phyloP scores from a whole-genome alignment of 768 basidiomycete species.

The Pulveroboletus sp. region DNA sequence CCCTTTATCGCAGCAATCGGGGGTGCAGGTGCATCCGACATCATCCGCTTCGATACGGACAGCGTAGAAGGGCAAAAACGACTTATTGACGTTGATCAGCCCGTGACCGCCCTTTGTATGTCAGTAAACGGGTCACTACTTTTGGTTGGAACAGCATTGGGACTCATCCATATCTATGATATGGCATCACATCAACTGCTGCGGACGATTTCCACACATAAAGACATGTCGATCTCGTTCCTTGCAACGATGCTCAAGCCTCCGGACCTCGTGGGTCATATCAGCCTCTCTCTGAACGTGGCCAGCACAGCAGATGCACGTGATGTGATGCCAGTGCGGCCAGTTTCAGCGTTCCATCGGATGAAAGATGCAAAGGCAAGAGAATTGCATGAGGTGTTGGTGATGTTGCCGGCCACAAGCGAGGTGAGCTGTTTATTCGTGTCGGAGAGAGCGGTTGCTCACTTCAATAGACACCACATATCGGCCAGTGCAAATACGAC shows the following conservation, averaged over 20 bases:
- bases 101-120: constrained; percentile 66
- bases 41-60: constrained; percentile 62
- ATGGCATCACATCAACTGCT: constrained; percentile 87
- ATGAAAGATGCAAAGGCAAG: constrained; percentile 63
- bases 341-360: constrained; percentile 67
- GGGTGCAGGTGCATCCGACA: constrained; percentile 63
- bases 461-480: constrained; percentile 14
- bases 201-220: constrained; percentile 72
- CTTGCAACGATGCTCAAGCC: constrained; percentile 81
- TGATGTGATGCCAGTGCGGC: constrained; percentile 61
- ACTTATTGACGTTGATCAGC: constrained; percentile 66
- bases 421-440: constrained; percentile 30
- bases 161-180: constrained; percentile 77
- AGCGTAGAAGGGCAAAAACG: constrained; percentile 45
- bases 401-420: constrained; percentile 49
- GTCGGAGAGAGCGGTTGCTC: neutral
- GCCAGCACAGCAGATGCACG: constrained; percentile 35
- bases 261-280: constrained; percentile 78
- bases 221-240: constrained; percentile 63
- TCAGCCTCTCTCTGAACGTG: constrained; percentile 48
- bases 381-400: constrained; percentile 65
- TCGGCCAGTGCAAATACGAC: constrained; percentile 20
- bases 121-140: constrained; percentile 76
- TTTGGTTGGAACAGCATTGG: constrained; percentile 73
- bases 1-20: constrained; percentile 64